Conservation (phyloP, 768 basidiomycete genomes). For the Floccularia luteovirens region DNA sequence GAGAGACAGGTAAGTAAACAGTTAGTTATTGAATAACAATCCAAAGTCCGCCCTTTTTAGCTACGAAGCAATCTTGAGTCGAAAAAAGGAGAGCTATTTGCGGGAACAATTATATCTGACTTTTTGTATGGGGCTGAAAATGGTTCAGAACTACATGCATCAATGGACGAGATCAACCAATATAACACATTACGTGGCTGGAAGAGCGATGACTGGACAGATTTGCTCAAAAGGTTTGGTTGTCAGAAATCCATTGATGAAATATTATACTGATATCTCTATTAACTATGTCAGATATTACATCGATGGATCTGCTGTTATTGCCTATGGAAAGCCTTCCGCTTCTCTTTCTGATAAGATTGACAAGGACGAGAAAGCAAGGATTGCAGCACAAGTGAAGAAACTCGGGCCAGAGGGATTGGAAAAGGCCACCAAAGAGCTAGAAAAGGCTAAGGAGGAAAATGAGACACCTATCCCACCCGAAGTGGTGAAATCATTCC, state of each 20-base stretch:
- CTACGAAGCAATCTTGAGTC: slow-evolving; percentile 81
- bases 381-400: slow-evolving; percentile 62
- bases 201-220: slow-evolving; percentile 70
- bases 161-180: slow-evolving; percentile 74
- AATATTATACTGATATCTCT: background rate
- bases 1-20: slow-evolving; percentile 65
- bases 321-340: slow-evolving; percentile 87
- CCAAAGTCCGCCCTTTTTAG: slow-evolving; percentile 27
- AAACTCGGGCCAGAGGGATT: slow-evolving; percentile 78
- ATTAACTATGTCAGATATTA: slow-evolving; percentile 53
- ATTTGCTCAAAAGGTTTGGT: slow-evolving; percentile 69
- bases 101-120: slow-evolving; percentile 68
- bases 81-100: slow-evolving; percentile 75
- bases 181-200: slow-evolving; percentile 64
- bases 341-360: slow-evolving; percentile 73
- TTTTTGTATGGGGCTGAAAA: slow-evolving; percentile 81
- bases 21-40: background rate
- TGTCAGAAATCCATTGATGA: slow-evolving; percentile 12
- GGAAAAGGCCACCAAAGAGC: slow-evolving; percentile 50
- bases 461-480: slow-evolving; percentile 79
- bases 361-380: slow-evolving; percentile 72
- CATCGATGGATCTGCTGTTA: slow-evolving; percentile 60
- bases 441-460: slow-evolving; percentile 81
- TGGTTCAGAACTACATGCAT: slow-evolving; percentile 66
- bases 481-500: slow-evolving; percentile 77